Conservation (phyloP, 2,329 filamentous ascomycete genomes). For the Periconia sp. region DNA sequence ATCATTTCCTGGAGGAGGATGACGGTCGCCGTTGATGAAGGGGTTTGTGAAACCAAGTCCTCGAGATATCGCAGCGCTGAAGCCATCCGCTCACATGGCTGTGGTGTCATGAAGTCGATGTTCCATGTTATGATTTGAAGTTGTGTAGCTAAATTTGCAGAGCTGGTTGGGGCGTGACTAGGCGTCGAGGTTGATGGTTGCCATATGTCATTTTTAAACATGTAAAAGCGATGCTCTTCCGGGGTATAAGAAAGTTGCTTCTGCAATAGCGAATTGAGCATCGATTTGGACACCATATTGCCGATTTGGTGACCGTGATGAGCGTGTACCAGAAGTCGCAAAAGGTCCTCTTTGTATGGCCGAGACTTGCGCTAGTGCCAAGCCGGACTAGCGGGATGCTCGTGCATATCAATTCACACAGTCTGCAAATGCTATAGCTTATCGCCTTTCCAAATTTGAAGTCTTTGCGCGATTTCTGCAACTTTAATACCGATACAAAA, state of each 20-base stretch:
- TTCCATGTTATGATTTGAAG: constrained; percentile 49
- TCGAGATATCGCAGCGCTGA: constrained; percentile 48
- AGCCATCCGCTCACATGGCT: constrained; percentile 46
- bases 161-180: not conserved
- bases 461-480: too few species aligned
- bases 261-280: constrained; percentile 11
- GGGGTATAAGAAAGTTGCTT: constrained; percentile 16
- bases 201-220: constrained; percentile 12
- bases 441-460: too few species aligned
- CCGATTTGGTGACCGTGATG: too few species aligned
- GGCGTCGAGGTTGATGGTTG: too few species aligned
- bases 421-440: too few species aligned
- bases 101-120: constrained; percentile 54
- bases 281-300: constrained; percentile 15
- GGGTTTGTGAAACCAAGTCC: constrained; percentile 22
- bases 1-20: constrained; percentile 62
- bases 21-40: constrained; percentile 37
- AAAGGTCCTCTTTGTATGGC: too few species aligned
- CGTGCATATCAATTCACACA: too few species aligned
- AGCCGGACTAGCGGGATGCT: too few species aligned
- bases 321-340: too few species aligned
- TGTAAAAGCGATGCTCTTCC: constrained; percentile 12
- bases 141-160: not conserved
- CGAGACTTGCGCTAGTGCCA: too few species aligned
- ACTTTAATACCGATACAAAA: too few species aligned